Percentiles rank a stretch among this genome's conserved stretches.
These are phyloP conservation scores for Aspergillus pseudoterreus DNA, from an alignment of 2,329 filamentous ascomycete genomes.

Conservation along the genomic window DNA sequence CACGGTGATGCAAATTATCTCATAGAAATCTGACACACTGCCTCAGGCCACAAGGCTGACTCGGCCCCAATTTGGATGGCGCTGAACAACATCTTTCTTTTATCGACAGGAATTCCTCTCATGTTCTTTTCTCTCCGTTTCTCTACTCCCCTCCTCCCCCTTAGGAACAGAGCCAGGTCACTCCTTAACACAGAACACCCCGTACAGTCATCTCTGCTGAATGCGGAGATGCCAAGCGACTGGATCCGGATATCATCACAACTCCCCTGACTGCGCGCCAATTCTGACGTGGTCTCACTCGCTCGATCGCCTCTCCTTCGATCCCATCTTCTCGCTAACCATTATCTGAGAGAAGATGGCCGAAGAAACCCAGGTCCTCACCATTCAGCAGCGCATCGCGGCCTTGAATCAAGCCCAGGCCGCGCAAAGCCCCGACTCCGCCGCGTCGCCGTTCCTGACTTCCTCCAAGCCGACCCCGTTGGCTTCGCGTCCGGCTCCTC, in stretches of 20 bases:
- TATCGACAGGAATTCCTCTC: neutral
- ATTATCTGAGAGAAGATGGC: slow-evolving; percentile 26
- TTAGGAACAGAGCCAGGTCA: too few relatives aligned
- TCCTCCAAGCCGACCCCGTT: slow-evolving; percentile 18
- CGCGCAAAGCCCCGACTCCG: slow-evolving; percentile 29
- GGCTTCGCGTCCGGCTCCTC: slow-evolving; percentile 24
- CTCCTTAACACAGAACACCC: too few relatives aligned
- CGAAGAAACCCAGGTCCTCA: slow-evolving; percentile 40
- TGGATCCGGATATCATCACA: slow-evolving; percentile 8
- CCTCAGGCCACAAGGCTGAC: neutral
- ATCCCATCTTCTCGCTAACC: neutral
- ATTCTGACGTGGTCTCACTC: neutral
- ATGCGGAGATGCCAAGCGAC: slow-evolving; percentile 11
- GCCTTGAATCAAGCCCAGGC: slow-evolving; percentile 43
- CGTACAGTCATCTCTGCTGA: neutral
- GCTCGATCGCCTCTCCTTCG: neutral
- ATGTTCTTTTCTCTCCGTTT: neutral
- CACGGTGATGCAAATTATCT: too few relatives aligned
- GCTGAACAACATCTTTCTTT: too few relatives aligned
- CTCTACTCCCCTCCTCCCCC: neutral
- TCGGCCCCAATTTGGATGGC: too few relatives aligned
- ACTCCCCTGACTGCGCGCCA: neutral
- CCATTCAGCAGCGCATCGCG: slow-evolving; percentile 45
- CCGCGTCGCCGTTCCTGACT: slow-evolving; percentile 24
- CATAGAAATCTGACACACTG: neutral